Percentiles rank a stretch among this genome's conserved stretches.
Evolutionary conservation across 2,329 filamentous ascomycete species (phyloP).

Genomic region (Fusarium neocosmosporiellum): DNA sequence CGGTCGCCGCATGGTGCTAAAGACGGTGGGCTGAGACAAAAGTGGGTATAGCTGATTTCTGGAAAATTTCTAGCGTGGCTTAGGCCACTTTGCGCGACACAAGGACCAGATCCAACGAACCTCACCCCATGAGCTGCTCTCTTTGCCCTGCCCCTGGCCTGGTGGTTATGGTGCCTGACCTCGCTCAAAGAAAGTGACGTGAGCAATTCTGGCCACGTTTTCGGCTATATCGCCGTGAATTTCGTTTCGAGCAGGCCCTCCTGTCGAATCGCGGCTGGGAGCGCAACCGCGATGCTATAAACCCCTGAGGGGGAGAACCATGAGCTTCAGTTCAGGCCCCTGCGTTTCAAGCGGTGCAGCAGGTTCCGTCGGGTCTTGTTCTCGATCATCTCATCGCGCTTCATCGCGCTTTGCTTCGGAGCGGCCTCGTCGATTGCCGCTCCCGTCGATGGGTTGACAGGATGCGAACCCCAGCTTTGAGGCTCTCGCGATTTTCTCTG

Average conservation of each 20-base stretch:
- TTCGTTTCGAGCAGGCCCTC: background rate
- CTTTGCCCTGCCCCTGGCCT: background rate
- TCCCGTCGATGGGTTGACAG: background rate
- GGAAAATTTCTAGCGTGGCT: conserved; percentile 44
- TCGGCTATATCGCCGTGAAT: background rate
- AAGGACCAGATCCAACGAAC: conserved; percentile 33
- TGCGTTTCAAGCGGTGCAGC: background rate
- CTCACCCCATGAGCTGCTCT: conserved; percentile 32
- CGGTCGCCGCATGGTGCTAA: conserved; percentile 5
- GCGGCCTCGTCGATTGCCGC: background rate
- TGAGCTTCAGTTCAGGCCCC: background rate
- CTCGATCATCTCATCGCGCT: conserved; percentile 9
- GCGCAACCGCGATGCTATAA: background rate
- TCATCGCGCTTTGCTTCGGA: conserved; percentile 4
- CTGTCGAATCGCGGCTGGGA: background rate
- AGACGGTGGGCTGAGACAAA: background rate
- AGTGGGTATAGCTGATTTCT: conserved; percentile 34
- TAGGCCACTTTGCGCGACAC: conserved; percentile 14
- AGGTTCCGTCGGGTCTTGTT: background rate
- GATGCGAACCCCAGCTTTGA: background rate
- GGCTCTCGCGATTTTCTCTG: conserved; percentile 4
- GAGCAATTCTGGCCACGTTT: background rate
- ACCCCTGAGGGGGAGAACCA: background rate
- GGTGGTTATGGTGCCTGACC: background rate
- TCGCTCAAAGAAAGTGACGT: conserved; percentile 13